A percentile compares a stretch with the other conserved stretches of the same genome.
Evolutionary conservation across 2,329 filamentous ascomycete species (phyloP).

Genomic region (Penicillium fuscoglaucum): DNA sequence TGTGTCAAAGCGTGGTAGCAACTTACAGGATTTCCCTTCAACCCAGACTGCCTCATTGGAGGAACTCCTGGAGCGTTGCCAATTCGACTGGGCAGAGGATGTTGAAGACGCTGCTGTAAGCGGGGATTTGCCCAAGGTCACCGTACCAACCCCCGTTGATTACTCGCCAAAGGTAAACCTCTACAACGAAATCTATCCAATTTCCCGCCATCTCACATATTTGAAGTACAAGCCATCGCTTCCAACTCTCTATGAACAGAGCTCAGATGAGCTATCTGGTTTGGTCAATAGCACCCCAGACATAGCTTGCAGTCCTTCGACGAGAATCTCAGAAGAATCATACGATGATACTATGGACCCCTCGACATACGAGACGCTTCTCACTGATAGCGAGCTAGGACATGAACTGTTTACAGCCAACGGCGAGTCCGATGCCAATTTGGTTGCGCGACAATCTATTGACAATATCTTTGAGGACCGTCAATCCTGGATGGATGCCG

Average conservation of each 20-base stretch:
- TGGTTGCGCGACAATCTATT: background rate
- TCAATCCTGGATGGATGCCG: background rate
- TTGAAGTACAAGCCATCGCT: background rate
- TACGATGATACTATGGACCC: background rate
- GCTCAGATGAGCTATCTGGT: background rate
- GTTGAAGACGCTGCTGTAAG: background rate
- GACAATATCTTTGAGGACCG: background rate
- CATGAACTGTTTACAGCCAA: background rate
- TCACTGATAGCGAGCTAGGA: background rate
- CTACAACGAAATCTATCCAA: background rate
- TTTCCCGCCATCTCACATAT: background rate
- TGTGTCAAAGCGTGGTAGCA: no score
- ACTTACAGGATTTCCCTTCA: background rate
- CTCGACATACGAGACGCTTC: background rate
- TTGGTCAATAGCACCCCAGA: background rate
- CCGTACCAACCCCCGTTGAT: background rate
- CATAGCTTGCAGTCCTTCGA: background rate
- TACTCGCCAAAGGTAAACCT: background rate
- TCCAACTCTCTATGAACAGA: background rate
- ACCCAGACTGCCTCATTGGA: background rate
- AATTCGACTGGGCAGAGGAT: constrained; percentile 14
- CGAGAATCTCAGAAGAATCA: background rate
- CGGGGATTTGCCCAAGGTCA: no score
- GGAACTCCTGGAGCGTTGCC: background rate
- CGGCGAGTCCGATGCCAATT: background rate